Evolutionary conservation across 116 monocot species (phyloP).

Genomic region (Iris pallida): DNA sequence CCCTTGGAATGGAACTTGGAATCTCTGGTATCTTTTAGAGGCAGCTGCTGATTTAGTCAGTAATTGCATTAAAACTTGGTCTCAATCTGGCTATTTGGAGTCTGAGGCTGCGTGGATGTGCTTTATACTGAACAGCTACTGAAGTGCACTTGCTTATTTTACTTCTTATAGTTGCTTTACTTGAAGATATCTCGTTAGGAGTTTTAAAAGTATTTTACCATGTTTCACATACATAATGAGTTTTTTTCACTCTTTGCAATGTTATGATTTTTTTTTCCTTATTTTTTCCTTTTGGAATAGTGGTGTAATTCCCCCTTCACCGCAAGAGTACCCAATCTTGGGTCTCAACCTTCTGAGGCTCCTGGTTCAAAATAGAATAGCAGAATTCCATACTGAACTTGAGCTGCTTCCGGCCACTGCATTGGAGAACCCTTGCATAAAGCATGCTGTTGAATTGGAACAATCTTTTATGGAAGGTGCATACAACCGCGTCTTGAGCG

Average conservation of each 20-base stretch:
- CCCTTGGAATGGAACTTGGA: too few species aligned
- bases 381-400: conserved; percentile 94
- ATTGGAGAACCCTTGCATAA: conserved; percentile 87
- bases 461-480: conserved; percentile 99
- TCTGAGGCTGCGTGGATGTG: too few species aligned
- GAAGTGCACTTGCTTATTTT: too few species aligned
- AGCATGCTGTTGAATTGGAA: conserved; percentile 90
- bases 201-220: too few species aligned
- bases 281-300: conserved; percentile 23
- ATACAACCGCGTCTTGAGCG: conserved; percentile 83
- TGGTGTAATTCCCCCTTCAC: conserved; percentile 71
- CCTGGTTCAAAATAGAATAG: conserved; percentile 94
- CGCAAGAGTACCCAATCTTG: conserved; percentile 83
- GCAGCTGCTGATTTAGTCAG: too few species aligned
- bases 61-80: too few species aligned
- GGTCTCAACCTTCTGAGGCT: conserved; percentile 97
- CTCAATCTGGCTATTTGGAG: too few species aligned
- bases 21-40: too few species aligned
- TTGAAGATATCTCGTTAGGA: too few species aligned
- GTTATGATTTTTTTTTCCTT: neutral
- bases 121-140: too few species aligned
- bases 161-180: too few species aligned
- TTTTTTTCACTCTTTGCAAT: neutral
- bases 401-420: conserved; percentile 79
- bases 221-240: neutral